Conservation (phyloP, 2,329 filamentous ascomycete genomes). For the Seiridium cupressi region DNA sequence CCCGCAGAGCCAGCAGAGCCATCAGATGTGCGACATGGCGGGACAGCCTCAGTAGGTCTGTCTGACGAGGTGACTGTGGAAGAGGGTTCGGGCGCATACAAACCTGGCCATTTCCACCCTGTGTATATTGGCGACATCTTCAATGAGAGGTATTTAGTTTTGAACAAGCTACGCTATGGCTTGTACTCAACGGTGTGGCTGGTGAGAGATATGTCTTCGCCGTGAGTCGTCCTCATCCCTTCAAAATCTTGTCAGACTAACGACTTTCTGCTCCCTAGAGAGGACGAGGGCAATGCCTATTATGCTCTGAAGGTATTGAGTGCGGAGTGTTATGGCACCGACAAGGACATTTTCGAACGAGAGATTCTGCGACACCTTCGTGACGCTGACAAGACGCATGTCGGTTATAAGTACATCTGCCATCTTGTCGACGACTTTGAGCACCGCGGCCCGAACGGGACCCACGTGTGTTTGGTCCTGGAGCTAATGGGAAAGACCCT, state of each 20-base stretch:
- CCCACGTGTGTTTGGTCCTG: slow-evolving; percentile 22
- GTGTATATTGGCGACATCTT: slow-evolving; percentile 19
- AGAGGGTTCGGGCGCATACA: neutral
- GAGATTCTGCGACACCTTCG: slow-evolving; percentile 16
- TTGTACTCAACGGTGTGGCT: slow-evolving; percentile 14
- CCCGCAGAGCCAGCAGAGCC: neutral
- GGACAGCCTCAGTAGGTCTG: neutral
- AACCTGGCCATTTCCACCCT: slow-evolving; percentile 11
- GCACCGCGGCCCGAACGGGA: slow-evolving; percentile 18
- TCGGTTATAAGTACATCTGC: slow-evolving; percentile 17
- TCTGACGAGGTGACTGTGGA: neutral
- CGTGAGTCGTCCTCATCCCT: neutral
- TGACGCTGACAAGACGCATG: neutral
- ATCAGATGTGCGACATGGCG: neutral
- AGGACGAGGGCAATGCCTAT: neutral
- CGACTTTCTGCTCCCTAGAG: neutral
- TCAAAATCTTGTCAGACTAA: neutral
- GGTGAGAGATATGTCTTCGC: slow-evolving; percentile 7
- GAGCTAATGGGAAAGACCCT: slow-evolving; percentile 22
- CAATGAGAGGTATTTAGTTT: slow-evolving; percentile 11
- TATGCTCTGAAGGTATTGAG: slow-evolving; percentile 15
- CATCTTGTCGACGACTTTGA: slow-evolving; percentile 22
- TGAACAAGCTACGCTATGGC: slow-evolving; percentile 16
- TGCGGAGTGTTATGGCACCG: slow-evolving; percentile 12
- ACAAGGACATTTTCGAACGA: slow-evolving; percentile 14